These are phyloP conservation scores for Skeletonema tropicum DNA, from an alignment of 108 stramenopile genomes.

Conservation along the genomic window DNA sequence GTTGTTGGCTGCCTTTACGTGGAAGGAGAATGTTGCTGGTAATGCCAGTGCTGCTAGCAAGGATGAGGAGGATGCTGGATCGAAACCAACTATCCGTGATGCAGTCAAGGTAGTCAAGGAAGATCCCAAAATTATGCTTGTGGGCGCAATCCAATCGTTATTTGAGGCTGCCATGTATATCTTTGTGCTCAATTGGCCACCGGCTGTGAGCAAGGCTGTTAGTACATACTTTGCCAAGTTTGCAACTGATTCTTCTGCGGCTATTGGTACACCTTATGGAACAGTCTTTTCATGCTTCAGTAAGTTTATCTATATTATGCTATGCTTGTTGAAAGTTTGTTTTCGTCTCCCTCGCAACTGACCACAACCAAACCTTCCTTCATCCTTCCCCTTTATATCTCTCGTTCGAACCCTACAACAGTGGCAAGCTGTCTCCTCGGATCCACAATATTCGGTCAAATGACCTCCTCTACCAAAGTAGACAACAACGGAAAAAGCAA, in stretches of 20 bases:
- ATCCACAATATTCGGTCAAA: constrained; percentile 80
- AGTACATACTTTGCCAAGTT: constrained; percentile 60
- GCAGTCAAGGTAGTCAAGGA: constrained; percentile 70
- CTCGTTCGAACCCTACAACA: neutral
- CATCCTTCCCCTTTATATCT: neutral
- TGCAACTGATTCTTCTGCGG: constrained; percentile 27
- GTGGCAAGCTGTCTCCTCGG: constrained; percentile 92
- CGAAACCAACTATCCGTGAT: constrained; percentile 78
- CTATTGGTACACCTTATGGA: constrained; percentile 80
- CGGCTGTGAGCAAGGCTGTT: constrained; percentile 78
- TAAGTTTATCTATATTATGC: neutral
- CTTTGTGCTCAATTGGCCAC: constrained; percentile 96
- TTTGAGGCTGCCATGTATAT: constrained; percentile 98
- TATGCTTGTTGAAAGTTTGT: neutral
- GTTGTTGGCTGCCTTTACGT: constrained; percentile 70
- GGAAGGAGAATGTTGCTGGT: constrained; percentile 92
- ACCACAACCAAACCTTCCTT: neutral
- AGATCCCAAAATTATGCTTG: constrained; percentile 91
- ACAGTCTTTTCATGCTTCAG: constrained; percentile 92
- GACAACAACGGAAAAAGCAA: constrained; percentile 49
- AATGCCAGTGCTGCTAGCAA: too few species aligned
- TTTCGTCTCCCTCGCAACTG: neutral
- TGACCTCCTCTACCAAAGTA: constrained; percentile 47
- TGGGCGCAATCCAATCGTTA: constrained; percentile 91
- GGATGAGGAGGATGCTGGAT: constrained; percentile 7